These are phyloP conservation scores for Clonostachys chloroleuca DNA, from an alignment of 2,329 filamentous ascomycete genomes.

Conservation along the genomic window DNA sequence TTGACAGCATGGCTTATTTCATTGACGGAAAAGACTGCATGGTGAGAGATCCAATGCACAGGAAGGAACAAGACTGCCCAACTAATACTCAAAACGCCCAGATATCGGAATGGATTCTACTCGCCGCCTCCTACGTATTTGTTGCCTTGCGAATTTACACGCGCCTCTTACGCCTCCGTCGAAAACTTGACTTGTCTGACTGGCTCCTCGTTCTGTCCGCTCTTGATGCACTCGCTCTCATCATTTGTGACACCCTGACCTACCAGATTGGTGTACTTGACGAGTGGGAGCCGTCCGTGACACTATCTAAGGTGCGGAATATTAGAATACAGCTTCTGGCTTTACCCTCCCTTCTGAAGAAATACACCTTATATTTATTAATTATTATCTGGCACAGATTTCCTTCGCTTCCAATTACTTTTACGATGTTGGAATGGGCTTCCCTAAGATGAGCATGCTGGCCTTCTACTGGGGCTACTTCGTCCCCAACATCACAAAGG, in stretches of 20 bases:
- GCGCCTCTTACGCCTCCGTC: slow-evolving; percentile 18
- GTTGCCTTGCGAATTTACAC: slow-evolving; percentile 21
- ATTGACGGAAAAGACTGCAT: slow-evolving; percentile 16
- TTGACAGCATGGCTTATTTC: slow-evolving; percentile 9
- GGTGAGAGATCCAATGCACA: slow-evolving; percentile 3
- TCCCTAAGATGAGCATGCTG: slow-evolving; percentile 26
- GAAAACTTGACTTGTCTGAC: slow-evolving; percentile 20
- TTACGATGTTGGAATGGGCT: slow-evolving; percentile 27
- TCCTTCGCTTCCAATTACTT: slow-evolving; percentile 28
- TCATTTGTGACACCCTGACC: slow-evolving; percentile 26
- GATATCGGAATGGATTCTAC: slow-evolving; percentile 25
- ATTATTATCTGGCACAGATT: slow-evolving; percentile 11
- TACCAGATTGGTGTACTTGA: slow-evolving; percentile 22
- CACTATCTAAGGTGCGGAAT: slow-evolving; percentile 19
- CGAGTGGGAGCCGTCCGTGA: slow-evolving; percentile 17
- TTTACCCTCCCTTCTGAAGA: too few relatives aligned
- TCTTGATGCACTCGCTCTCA: slow-evolving; percentile 19
- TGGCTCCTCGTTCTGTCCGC: slow-evolving; percentile 18
- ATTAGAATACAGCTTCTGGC: neutral
- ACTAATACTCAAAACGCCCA: slow-evolving; percentile 4
- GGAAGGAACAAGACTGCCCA: neutral
- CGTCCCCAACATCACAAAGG: slow-evolving; percentile 11
- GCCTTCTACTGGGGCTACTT: slow-evolving; percentile 29
- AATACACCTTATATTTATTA: neutral
- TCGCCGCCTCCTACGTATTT: slow-evolving; percentile 16